Base-by-base conservation (phyloP, 345 rosid genomes). In the Sapria himalayana region DNA sequence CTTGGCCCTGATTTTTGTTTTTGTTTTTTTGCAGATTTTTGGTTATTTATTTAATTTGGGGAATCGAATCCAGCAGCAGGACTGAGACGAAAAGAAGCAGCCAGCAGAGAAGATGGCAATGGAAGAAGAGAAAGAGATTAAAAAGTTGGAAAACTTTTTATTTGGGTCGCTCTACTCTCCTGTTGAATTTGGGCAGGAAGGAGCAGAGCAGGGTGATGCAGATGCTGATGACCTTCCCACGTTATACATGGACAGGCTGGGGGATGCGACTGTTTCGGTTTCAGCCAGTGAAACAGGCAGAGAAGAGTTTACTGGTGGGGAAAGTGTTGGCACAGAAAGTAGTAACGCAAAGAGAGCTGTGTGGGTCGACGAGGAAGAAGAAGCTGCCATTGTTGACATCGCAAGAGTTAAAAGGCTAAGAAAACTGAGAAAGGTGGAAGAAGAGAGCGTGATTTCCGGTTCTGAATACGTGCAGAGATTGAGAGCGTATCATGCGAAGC, bases 331-430 rank as follows among this genome's bases (percentile, higher is more conserved):
- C 22, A 82, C 55, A 29, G 74, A 59, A 48, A 62, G 45, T 39
- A 53, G 36, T 21, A 41, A 49, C 39, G 43, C 53, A 44, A 70
- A 68, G 52, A 64, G 67, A 54, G 69, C 95, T 37, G 92, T 50
- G 1, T 89, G 98, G 95, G 78, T 70, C 25, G 98, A 89, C 51
- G 93, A 89, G 34, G 98, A 89, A 63, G 95, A 89, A 67, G 73
- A 64, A 41, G 47, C 56, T 36, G 37, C 72, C 3, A 57, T 25
- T 13, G 29, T 89, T 22, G 58, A 82, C 41, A 79, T 82, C 36
- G 67, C 76, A 29, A 55, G 43, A 19, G 78, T 66, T 25, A 89
- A 71, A 43, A 72, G 98, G 46, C 48, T 89, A 58, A 82, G 94
- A 61, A 89, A 89, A 64, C 69, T 89, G 50, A 65, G 93, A 60